These are phyloP conservation scores for Talaromyces islandicus DNA, from an alignment of 2,329 filamentous ascomycete species.

Conservation along the genomic window DNA sequence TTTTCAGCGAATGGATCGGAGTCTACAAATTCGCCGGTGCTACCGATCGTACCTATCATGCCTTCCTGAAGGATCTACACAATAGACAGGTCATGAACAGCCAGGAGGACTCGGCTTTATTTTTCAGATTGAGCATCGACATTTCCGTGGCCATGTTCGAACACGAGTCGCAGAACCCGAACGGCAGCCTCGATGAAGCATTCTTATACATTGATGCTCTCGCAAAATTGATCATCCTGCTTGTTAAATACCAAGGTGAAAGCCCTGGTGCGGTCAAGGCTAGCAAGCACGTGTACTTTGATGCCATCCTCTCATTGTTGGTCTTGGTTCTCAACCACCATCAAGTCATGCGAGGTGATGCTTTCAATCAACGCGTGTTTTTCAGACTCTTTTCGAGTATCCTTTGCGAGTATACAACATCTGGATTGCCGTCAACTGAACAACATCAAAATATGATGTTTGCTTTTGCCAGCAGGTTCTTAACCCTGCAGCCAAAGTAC, in stretches of 20 bases:
- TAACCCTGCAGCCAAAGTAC: constrained; percentile 67
- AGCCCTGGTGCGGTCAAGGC: constrained; percentile 52
- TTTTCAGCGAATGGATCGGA: constrained; percentile 92
- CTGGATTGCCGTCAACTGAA: constrained; percentile 54
- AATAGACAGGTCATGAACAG: constrained; percentile 64
- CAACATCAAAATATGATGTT: constrained; percentile 65
- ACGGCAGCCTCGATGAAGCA: constrained; percentile 55
- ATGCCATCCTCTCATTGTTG: constrained; percentile 70
- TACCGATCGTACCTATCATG: constrained; percentile 62
- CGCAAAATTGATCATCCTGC: constrained; percentile 69
- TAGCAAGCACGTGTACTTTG: constrained; percentile 65
- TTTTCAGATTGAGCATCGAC: constrained; percentile 77
- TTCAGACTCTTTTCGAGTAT: constrained; percentile 82
- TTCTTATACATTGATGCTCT: constrained; percentile 71
- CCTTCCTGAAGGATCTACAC: constrained; percentile 82
- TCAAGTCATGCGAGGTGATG: constrained; percentile 71
- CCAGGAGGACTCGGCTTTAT: constrained; percentile 70
- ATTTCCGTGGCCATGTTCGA: constrained; percentile 73
- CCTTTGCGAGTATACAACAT: constrained; percentile 64
- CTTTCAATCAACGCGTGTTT: constrained; percentile 83
- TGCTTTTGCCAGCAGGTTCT: constrained; percentile 64
- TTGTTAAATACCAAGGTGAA: constrained; percentile 67
- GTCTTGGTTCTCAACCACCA: constrained; percentile 80
- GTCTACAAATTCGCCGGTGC: constrained; percentile 72
- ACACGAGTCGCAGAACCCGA: constrained; percentile 56